Evolutionary conservation across 768 basidiomycete species (phyloP).

Genomic region (Suillus decipiens): DNA sequence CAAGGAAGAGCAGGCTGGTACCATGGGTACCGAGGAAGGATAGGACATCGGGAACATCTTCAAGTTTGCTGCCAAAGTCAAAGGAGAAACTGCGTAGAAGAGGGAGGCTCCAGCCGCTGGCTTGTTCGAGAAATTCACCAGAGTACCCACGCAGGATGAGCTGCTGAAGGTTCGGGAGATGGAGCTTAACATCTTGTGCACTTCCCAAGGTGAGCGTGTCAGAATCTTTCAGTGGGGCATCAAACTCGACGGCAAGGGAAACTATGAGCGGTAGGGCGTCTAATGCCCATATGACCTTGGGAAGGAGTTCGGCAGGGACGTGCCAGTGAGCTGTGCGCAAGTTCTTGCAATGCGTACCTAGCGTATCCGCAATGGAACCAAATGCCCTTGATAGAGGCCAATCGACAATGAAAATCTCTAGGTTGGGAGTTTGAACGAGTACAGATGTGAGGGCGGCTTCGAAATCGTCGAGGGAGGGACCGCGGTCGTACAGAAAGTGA

Average conservation of each 20-base stretch:
- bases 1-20: constrained; percentile 57
- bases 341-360: constrained; percentile 51
- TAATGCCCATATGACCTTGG: constrained; percentile 74
- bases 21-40: constrained; percentile 66
- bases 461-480: constrained; percentile 47
- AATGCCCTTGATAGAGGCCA: constrained; percentile 63
- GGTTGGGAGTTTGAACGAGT: constrained; percentile 67
- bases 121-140: constrained; percentile 70
- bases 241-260: constrained; percentile 57
- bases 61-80: constrained; percentile 38
- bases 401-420: constrained; percentile 72
- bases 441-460: constrained; percentile 58
- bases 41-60: constrained; percentile 58
- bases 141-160: constrained; percentile 62
- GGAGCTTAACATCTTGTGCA: constrained; percentile 55
- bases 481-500: constrained; percentile 45
- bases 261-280: constrained; percentile 59
- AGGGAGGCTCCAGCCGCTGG: constrained; percentile 65
- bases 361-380: constrained; percentile 62
- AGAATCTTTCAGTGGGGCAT: constrained; percentile 28
- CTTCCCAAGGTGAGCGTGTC: constrained; percentile 60
- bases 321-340: constrained; percentile 66
- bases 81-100: constrained; percentile 58
- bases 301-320: constrained; percentile 52
- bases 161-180: constrained; percentile 58